Conservation (phyloP, 176 grass and related monocot species). For the Cenchrus americanus region DNA sequence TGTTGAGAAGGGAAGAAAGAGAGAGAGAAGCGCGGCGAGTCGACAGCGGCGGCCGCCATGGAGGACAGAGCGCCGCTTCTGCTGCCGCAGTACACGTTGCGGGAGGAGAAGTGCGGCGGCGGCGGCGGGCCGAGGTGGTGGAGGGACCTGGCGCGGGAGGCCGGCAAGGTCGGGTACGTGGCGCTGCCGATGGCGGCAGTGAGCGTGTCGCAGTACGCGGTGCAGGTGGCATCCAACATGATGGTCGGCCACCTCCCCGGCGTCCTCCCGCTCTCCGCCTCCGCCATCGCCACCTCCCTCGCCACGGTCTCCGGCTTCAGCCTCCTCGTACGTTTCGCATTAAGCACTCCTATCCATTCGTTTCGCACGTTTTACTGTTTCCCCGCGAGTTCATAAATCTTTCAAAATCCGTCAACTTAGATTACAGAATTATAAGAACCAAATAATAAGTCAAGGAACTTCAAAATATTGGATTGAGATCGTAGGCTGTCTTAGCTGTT, state of each 20-base stretch:
- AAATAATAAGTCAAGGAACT: no score
- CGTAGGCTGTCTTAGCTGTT: background rate
- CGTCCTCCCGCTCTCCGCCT: constrained; percentile 68
- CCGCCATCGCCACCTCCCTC: constrained; percentile 87
- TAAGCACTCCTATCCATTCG: background rate
- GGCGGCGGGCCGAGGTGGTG: constrained; percentile 33
- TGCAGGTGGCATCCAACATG: constrained; percentile 92
- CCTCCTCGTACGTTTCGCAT: constrained; percentile 70
- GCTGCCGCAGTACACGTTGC: background rate
- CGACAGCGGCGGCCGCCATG: constrained; percentile 9
- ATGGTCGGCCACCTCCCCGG: constrained; percentile 92
- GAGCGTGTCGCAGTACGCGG: constrained; percentile 58
- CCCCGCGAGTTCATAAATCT: background rate
- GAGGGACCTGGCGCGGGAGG: constrained; percentile 35
- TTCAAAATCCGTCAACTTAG: background rate
- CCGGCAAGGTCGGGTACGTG: constrained; percentile 47
- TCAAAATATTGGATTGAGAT: background rate
- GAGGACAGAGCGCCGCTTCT: constrained; percentile 44
- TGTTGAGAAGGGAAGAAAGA: background rate
- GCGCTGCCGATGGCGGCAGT: constrained; percentile 65
- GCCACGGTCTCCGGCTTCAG: constrained; percentile 85
- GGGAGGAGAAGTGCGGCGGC: background rate
- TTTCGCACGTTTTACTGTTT: background rate
- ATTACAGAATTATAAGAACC: background rate
- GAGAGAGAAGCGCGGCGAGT: background rate